phyloP scores from a whole-genome alignment of 2,329 filamentous ascomycete genomes.

The Monosporascus sp. region DNA sequence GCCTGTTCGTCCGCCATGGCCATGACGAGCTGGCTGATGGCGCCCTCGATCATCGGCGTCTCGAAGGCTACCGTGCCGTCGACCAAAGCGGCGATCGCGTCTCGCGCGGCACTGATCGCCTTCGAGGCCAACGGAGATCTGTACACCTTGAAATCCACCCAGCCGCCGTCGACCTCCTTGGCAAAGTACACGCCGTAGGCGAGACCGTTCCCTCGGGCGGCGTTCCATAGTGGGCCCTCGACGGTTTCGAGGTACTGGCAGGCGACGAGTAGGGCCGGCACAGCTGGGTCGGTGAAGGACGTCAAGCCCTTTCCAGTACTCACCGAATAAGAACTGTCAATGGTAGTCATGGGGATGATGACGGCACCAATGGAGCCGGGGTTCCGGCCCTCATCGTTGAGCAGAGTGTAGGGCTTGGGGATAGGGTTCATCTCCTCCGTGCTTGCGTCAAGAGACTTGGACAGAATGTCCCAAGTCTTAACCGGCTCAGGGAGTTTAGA shows the following conservation, averaged over 20 bases:
- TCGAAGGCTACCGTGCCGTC: slow-evolving; percentile 70
- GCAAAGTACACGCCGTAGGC: slow-evolving; percentile 84
- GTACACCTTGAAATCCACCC: slow-evolving; percentile 81
- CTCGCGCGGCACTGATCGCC: slow-evolving; percentile 72
- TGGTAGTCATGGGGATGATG: slow-evolving; percentile 83
- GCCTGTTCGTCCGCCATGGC: slow-evolving; percentile 82
- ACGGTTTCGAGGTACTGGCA: slow-evolving; percentile 87
- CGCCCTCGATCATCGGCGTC: slow-evolving; percentile 77
- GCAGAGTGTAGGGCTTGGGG: slow-evolving; percentile 61
- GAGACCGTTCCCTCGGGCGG: slow-evolving; percentile 85
- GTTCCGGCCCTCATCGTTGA: slow-evolving; percentile 67
- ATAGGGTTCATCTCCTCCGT: slow-evolving; percentile 61
- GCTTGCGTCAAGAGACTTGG: slow-evolving; percentile 42
- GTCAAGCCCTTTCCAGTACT: slow-evolving; percentile 69
- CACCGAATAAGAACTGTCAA: slow-evolving; percentile 86
- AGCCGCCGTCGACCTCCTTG: slow-evolving; percentile 72
- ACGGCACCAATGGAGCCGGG: slow-evolving; percentile 71
- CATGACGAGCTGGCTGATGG: slow-evolving; percentile 84
- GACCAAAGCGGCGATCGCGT: slow-evolving; percentile 69
- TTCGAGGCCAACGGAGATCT: slow-evolving; percentile 85
- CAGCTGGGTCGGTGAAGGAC: slow-evolving; percentile 68
- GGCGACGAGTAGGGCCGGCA: slow-evolving; percentile 83
- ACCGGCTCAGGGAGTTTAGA: slow-evolving; percentile 67
- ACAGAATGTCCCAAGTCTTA: slow-evolving; percentile 68
- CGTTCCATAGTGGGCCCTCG: slow-evolving; percentile 91